Evolutionary conservation across 805 yeast genomes (phyloP), one percentile per base, ranked within the genome.

Genomic region (Zygosaccharomyces siamensis): DNA sequence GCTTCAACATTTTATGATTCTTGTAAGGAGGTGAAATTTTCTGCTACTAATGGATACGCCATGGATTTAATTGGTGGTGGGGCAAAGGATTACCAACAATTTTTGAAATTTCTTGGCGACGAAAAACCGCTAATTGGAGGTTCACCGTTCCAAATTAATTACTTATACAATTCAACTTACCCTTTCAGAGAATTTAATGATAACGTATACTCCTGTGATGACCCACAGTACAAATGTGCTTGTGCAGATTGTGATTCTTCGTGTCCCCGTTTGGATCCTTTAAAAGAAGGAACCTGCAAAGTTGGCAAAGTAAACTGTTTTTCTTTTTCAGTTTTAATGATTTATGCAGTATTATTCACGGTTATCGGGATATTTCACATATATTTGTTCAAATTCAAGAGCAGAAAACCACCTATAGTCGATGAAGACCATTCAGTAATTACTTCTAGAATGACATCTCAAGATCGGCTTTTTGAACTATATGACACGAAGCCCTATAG

Each of bases 1-100:
- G 96, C 96, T 0, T 59, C 73, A 0, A 71, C 60, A 1, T 80
- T 92, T 59, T 92, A 72, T 62, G 85, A 89, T 48, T 87, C 96
- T 1, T 92, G 99, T 70, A 86, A 86, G 57, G 81, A 83, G 53
- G 84, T 92, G 63, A 89, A 92, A 68, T 90, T 93, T 65, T 81
- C 92, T 3, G 96, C 97, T 6, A 89, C 97, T 2, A 92, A 90
- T 66, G 97, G 97, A 2, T 87, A 78, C 59, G 98, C 97, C 7
- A 89, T 92, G 97, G 98, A 92, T 63, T 74, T 92, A 36, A 83
- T 92, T 37, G 99, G 99, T 6, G 99, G 99, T n/a, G 98, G 98
- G 1, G 97, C 98, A 2, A 76, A 74, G 47, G 79, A 82, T 57
- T 86, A 80, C 64, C 58, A 72, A 28, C 80, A 80, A 47, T 92